These are phyloP conservation scores for Gynandropsis gynandra DNA, from an alignment of 345 rosid species.

Conservation along the genomic window DNA sequence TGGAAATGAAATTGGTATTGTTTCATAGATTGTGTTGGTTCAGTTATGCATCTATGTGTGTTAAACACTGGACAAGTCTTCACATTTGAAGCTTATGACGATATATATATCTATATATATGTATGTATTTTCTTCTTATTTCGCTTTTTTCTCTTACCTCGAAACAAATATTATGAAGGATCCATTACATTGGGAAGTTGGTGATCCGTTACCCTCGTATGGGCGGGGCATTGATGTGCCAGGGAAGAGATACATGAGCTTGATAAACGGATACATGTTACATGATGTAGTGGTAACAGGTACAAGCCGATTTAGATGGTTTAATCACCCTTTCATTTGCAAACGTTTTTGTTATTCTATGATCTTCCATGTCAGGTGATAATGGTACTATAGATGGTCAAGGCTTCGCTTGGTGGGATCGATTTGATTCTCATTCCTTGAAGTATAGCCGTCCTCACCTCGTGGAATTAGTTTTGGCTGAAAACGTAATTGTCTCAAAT, in stretches of 20 bases:
- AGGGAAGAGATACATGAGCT: conserved; percentile 38
- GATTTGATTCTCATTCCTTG: conserved; percentile 35
- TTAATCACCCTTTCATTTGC: conserved; percentile 5
- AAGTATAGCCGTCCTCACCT: conserved; percentile 45
- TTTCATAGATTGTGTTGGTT: conserved; percentile 2
- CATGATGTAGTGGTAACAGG: conserved; percentile 49
- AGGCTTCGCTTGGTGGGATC: conserved; percentile 65
- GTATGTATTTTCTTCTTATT: conserved; percentile 7
- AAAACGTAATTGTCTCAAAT: conserved; percentile 41
- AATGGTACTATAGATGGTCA: conserved; percentile 73
- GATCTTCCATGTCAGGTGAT: conserved; percentile 31
- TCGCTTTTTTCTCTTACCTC: conserved; percentile 1
- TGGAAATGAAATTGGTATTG: not conserved
- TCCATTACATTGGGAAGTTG: conserved; percentile 32
- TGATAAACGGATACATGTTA: conserved; percentile 34
- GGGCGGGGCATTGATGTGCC: conserved; percentile 42
- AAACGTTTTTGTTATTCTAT: too few relatives aligned
- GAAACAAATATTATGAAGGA: conserved; percentile 25
- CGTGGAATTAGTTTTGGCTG: conserved; percentile 41
- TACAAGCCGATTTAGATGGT: conserved; percentile 6
- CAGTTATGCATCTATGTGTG: not conserved
- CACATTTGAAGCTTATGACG: too few relatives aligned
- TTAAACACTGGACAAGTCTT: not conserved
- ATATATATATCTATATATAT: too few relatives aligned
- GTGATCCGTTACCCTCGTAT: conserved; percentile 41